Percentiles rank a stretch among this genome's conserved stretches.
Conservation (phyloP, 2,329 filamentous ascomycete genomes). For the Aurifilum marmelostoma region DNA sequence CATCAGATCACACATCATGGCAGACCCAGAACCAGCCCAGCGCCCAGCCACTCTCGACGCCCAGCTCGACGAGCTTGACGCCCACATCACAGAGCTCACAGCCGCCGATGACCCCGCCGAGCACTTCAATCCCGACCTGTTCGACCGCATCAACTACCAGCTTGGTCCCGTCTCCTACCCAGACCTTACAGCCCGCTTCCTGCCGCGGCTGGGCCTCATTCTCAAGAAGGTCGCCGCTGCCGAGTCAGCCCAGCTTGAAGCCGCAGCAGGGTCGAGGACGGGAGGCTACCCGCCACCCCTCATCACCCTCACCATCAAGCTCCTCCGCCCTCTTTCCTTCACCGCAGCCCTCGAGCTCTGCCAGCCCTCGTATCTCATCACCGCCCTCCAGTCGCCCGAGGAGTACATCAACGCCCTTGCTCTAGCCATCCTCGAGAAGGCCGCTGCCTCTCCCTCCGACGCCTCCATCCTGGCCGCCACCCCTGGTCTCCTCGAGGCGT, state of each 20-base stretch:
- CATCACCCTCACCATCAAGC: constrained; percentile 57
- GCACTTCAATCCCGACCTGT: constrained; percentile 51
- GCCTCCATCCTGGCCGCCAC: constrained; percentile 55
- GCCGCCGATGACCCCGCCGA: constrained; percentile 43
- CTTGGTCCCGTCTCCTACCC: constrained; percentile 34
- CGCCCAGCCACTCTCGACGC: constrained; percentile 4
- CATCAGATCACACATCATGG: not conserved
- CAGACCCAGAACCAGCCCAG: constrained; percentile 19
- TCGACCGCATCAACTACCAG: constrained; percentile 45
- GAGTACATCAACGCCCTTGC: constrained; percentile 62
- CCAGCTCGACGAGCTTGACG: constrained; percentile 54
- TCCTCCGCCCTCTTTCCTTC: constrained; percentile 58
- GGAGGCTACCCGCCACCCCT: constrained; percentile 49
- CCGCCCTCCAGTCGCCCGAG: constrained; percentile 56
- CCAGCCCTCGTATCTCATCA: constrained; percentile 53
- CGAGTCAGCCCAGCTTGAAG: not conserved
- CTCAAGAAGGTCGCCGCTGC: constrained; percentile 49
- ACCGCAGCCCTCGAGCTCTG: constrained; percentile 55
- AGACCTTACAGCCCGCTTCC: constrained; percentile 54
- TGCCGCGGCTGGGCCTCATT: constrained; percentile 57
- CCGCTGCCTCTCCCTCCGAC: constrained; percentile 50
- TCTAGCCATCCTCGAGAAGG: constrained; percentile 60
- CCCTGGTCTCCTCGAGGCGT: constrained; percentile 50
- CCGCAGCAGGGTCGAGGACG: constrained; percentile 15
- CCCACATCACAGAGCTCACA: constrained; percentile 56